Evolutionary conservation across 768 basidiomycete species (phyloP), one percentile per base, ranked within the genome.

Genomic region (Astraeus odoratus): DNA sequence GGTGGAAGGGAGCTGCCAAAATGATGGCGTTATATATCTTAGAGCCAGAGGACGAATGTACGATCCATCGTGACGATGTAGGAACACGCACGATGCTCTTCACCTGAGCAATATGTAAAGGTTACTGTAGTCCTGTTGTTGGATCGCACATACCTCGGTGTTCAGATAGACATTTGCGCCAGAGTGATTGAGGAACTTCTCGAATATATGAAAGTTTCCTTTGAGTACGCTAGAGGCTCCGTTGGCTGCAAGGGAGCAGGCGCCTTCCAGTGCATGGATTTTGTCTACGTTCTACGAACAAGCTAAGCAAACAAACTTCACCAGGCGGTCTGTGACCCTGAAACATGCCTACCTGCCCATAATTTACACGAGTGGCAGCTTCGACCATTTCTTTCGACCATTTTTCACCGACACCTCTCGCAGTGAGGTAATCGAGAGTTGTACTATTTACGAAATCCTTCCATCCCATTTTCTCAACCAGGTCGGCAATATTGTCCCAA

Each of bases 171-270:
- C 60, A 5, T 74, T 76, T 10, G 95, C 89, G 8, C 71, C 69
- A 2, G 88, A 87, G 8, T 67, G 69, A 13, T 78, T 69, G 42
- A 94, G 57, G 66, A 98, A 94, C 41, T 79, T 66, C 51, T 90
- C 83, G 54, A 97, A 97, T 27, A 97, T 74, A 54, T 77, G 78
- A 63, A 75, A 85, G 63, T 96, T 95, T 5, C 95, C 95, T 6
- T 87, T 83, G 48, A 71, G 62, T 36, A 95, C 77, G 10, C 74
- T 72, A 3, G 68, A 65, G 0, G 88, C 89, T 12, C 81, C 81
- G 0, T 57, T 63, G 3, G 91, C 74, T 3, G 89, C 87, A 68
- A 97, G 73, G 7, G 81, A 82, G 41, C 72, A 73, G 10, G 77
- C 62, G 5, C 83, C 88, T 44, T 77, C 89, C 23, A 97, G 65